A percentile compares a stretch with the other conserved stretches of the same genome.
Conservation (phyloP, 1,284 basidiomycete genomes). For the Fomitopsis betulina region DNA sequence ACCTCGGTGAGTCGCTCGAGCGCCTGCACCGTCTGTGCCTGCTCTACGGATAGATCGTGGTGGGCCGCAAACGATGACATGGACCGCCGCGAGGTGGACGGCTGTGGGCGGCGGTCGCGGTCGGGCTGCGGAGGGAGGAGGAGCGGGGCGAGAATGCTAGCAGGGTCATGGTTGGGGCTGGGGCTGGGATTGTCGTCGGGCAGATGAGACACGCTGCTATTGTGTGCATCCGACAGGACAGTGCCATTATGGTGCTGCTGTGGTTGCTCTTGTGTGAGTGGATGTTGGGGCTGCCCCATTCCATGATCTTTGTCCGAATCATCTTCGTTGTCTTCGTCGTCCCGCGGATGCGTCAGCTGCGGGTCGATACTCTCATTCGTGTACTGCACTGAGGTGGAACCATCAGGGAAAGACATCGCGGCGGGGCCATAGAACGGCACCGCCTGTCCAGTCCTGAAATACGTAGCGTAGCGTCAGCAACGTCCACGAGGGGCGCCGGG, state of each 20-base stretch:
- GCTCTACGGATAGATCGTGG: constrained; percentile 4
- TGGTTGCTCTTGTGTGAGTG: not conserved
- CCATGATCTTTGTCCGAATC: not conserved
- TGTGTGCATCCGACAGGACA: not conserved
- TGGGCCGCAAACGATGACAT: constrained; percentile 2
- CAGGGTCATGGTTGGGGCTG: not conserved
- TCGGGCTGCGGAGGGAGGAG: not conserved
- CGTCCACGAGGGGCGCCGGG: not conserved
- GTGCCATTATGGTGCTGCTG: not conserved
- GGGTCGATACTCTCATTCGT: constrained; percentile 14
- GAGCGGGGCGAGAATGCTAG: not conserved
- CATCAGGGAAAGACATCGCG: constrained; percentile 3
- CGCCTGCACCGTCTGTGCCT: constrained; percentile 26
- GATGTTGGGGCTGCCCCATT: no score
- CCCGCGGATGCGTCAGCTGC: constrained; percentile 10
- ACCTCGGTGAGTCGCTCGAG: constrained; percentile 43
- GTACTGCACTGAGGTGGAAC: not conserved
- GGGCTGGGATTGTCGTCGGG: not conserved
- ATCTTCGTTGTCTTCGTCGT: constrained; percentile 4
- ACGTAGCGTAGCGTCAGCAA: not conserved
- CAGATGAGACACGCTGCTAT: not conserved
- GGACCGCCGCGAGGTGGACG: constrained; percentile 2
- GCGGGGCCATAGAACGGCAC: constrained; percentile 16
- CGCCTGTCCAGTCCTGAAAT: constrained; percentile 17
- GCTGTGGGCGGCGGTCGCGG: not conserved